phyloP scores from a whole-genome alignment of 139 green algal species.

The Tetraselmis chui region DNA sequence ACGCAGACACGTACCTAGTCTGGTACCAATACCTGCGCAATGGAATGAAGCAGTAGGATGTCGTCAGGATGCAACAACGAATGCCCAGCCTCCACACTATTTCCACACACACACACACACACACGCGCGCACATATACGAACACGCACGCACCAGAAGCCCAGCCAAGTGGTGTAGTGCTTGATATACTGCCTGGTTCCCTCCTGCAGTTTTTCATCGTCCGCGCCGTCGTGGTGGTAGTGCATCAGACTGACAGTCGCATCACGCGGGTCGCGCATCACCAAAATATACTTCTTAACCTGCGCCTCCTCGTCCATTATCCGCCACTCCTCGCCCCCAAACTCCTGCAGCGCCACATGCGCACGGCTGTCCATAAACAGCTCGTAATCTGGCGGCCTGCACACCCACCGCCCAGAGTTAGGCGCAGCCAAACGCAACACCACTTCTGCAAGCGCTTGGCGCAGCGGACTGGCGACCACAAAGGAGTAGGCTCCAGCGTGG shows the following conservation, averaged over 20 bases:
- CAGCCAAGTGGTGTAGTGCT: background rate
- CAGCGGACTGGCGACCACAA: too few species aligned
- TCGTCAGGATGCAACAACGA: too few species aligned
- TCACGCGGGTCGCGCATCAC: background rate
- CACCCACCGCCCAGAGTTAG: too few species aligned
- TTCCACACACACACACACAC: too few species aligned
- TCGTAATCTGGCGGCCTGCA: background rate
- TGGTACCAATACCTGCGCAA: background rate
- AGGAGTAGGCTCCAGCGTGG: too few species aligned
- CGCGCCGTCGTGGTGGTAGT: background rate
- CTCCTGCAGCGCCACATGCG: background rate
- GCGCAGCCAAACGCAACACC: too few species aligned
- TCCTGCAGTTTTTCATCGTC: background rate
- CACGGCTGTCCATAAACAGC: background rate
- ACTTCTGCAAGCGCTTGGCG: too few species aligned
- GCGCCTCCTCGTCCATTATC: background rate
- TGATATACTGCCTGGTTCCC: background rate
- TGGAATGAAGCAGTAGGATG: too few species aligned
- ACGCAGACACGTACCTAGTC: background rate
- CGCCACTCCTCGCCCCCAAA: background rate
- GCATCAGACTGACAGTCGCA: background rate
- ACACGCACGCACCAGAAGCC: background rate
- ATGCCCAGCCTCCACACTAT: too few species aligned
- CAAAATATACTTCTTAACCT: background rate
- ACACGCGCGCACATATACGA: too few species aligned